Base-by-base conservation (phyloP, 495 filamentous ascomycete genomes). In the Emericellopsis terricola region DNA sequence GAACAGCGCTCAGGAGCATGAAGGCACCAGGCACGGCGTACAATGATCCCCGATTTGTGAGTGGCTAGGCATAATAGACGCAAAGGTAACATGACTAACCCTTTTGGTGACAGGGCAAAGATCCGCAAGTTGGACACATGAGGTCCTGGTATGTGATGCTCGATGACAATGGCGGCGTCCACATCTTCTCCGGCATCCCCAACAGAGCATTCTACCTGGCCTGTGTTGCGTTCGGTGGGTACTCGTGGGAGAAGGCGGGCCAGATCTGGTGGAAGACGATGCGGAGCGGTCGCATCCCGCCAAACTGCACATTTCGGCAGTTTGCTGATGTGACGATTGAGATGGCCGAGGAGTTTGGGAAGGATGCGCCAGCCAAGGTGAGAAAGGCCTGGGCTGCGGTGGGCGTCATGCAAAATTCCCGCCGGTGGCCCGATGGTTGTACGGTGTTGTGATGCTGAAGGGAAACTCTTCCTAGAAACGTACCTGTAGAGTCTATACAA, bases 141-240 rank as follows among this genome's bases (percentile, higher is more conserved):
- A 52, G 47, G 28, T 42, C 56, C 17, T 60, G 50, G 45, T 40
- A 47, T 33, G 19, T 20, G 20, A 55, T 43, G 3, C 11, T 18
- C 14, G 44, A 60, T 0, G 62, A 68, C 44, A 52, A 59, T 32
- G 56, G 62, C 7, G 64, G 64, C 19, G 65, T 69, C 8, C 65
- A 69, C 44, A 41, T 60, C 23, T 64, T 58, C 47, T 69, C 64
- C 20, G 65, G 64, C 8, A 65, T 69, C 40, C 65, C 62, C 9
- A 68, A 69, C 48, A 49, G 52, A 29, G 65, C 64, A 8, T 69
- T 69, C 42, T 64, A 63, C 36, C 49, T 60, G 10, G 51, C 45
- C 11, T 40, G 60, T 7, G 46, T 51, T 8, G 53, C 45, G 15
- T 53, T 66, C 36, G 64, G 64, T 32, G 65, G 62, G 13, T 56